Conservation (phyloP, 208 protist genomes). For the Strigomonas culicis region DNA sequence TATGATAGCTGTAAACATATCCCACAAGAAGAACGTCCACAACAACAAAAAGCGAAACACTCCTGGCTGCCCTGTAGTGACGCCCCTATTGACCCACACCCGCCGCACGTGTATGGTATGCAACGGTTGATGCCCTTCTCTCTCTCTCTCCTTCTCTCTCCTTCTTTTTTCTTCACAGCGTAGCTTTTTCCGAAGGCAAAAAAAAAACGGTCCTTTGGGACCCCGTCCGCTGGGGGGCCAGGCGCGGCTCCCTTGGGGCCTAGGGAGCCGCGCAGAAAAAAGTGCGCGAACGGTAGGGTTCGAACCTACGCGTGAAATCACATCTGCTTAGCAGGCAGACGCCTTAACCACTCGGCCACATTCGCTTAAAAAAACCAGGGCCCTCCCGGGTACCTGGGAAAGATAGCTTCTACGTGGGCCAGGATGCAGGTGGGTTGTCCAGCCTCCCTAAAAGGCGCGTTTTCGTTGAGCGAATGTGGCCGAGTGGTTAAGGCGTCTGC, state of each 20-base stretch:
- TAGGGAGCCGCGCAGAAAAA: too few species aligned
- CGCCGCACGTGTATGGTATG: too few species aligned
- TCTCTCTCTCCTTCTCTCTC: not conserved
- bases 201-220: too few species aligned
- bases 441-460: too few species aligned
- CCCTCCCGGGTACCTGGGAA: too few species aligned
- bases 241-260: too few species aligned
- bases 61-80: not conserved
- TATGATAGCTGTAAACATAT: too few species aligned
- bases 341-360: slow-evolving; percentile 91
- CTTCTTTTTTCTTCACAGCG: not conserved
- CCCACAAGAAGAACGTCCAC: not conserved
- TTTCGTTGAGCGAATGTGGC: slow-evolving; percentile 90
- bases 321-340: slow-evolving; percentile 90
- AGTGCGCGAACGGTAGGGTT: slow-evolving; percentile 29
- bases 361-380: too few species aligned
- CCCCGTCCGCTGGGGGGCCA: too few species aligned
- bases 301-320: slow-evolving; percentile 91
- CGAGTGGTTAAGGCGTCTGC: slow-evolving; percentile 91
- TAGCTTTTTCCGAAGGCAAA: too few species aligned
- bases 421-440: too few species aligned
- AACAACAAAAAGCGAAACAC: not conserved
- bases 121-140: not conserved
- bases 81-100: not conserved
- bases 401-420: too few species aligned